phyloP scores from a whole-genome alignment of 2,329 filamentous ascomycete genomes.

The Graphium sp. region DNA sequence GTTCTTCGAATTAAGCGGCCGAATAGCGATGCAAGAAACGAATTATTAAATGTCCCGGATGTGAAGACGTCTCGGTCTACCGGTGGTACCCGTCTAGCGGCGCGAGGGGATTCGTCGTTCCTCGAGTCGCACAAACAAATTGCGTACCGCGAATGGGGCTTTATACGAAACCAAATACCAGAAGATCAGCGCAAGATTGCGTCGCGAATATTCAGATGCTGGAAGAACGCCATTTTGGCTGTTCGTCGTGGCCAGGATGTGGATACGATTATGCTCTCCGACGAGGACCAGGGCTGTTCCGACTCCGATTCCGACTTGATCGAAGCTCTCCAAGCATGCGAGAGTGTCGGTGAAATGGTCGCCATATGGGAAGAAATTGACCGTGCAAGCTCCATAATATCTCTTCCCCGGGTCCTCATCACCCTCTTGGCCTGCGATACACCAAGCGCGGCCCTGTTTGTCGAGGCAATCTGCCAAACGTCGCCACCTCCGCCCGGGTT shows the following conservation, averaged over 20 bases:
- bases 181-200: background rate
- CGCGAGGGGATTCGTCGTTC: slow-evolving; percentile 3
- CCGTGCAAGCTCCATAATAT: background rate
- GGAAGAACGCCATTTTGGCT: slow-evolving; percentile 6
- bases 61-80: background rate
- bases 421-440: slow-evolving; percentile 2
- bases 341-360: slow-evolving; percentile 14
- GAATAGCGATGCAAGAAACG: background rate
- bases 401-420: slow-evolving; percentile 3
- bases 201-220: slow-evolving; percentile 4
- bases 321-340: slow-evolving; percentile 13
- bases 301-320: slow-evolving; percentile 3
- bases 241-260: slow-evolving; percentile 1
- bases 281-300: background rate
- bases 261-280: slow-evolving; percentile 1
- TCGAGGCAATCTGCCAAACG: slow-evolving; percentile 5
- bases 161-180: slow-evolving; percentile 5
- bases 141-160: slow-evolving; percentile 6
- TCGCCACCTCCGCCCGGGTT: slow-evolving; percentile 3
- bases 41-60: background rate
- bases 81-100: background rate
- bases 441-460: slow-evolving; percentile 5
- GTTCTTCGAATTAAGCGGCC: too few relatives aligned
- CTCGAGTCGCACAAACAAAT: slow-evolving; percentile 2
- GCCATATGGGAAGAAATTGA: background rate